phyloP scores from a whole-genome alignment of 2,329 filamentous ascomycete genomes.

The Aureobasidium leucospermi region DNA sequence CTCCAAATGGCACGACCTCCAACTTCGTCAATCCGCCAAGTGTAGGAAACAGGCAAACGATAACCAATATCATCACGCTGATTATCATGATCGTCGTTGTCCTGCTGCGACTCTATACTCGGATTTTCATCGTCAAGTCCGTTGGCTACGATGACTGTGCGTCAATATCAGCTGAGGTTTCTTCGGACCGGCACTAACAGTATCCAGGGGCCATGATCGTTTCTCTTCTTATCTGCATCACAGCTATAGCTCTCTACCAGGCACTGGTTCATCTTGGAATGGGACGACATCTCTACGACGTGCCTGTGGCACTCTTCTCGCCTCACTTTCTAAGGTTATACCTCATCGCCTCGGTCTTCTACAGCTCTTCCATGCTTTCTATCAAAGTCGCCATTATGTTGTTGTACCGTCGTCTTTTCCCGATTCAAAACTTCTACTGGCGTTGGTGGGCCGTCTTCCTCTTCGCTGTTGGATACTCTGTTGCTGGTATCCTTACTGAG shows the following conservation, averaged over 20 bases:
- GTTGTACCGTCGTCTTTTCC: constrained; percentile 11
- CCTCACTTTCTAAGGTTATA: constrained; percentile 6
- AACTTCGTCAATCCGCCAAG: constrained; percentile 11
- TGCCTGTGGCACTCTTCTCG: constrained; percentile 3
- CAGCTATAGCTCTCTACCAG: constrained; percentile 8
- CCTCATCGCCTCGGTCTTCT: constrained; percentile 4
- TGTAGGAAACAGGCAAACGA: not conserved
- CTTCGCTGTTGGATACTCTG: constrained; percentile 8
- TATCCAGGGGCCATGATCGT: constrained; percentile 1
- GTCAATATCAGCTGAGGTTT: not conserved
- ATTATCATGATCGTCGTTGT: constrained; percentile 3
- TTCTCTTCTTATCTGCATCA: constrained; percentile 5
- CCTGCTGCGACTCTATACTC: constrained; percentile 9
- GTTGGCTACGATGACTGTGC: constrained; percentile 11
- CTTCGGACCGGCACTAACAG: not conserved
- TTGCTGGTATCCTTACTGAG: constrained; percentile 8
- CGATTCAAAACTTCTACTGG: constrained; percentile 7
- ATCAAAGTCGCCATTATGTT: constrained; percentile 15
- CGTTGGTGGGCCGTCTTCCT: constrained; percentile 12
- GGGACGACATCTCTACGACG: constrained; percentile 10
- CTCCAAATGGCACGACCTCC: constrained; percentile 1
- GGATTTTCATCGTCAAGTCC: constrained; percentile 11
- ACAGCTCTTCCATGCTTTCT: constrained; percentile 20
- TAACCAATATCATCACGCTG: not conserved
- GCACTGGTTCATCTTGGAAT: constrained; percentile 5